Conservation (phyloP, 108 stramenopile species). For the Phaeodactylum tricornutum region DNA sequence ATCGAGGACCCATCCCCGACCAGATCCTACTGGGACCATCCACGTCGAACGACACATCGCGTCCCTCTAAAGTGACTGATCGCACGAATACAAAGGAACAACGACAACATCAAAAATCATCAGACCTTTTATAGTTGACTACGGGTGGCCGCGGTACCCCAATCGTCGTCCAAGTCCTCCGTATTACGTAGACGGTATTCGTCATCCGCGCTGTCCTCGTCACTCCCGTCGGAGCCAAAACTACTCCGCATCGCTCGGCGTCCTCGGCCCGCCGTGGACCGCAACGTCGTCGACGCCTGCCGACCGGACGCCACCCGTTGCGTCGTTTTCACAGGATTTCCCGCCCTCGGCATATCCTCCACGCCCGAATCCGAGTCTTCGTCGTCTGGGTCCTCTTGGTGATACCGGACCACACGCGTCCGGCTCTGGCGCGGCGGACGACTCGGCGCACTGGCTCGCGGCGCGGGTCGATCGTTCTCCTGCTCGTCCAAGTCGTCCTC, state of each 20-base stretch:
- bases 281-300: no score
- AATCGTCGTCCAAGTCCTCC: constrained; percentile 8
- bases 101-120: no score
- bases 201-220: constrained; percentile 21
- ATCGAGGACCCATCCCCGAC: no score
- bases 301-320: no score
- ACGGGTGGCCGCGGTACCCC: constrained; percentile 5
- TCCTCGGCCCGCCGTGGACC: not conserved
- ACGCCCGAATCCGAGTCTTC: no score
- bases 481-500: constrained; percentile 7
- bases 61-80: no score
- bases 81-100: no score
- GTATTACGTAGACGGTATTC: not conserved
- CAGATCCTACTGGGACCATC: no score
- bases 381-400: not conserved
- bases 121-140: constrained; percentile 3
- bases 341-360: no score
- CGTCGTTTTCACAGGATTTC: no score
- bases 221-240: constrained; percentile 22
- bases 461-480: not conserved
- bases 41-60: no score
- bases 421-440: not conserved
- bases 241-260: no score
- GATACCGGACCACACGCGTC: constrained; percentile 1
- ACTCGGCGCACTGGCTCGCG: not conserved